Percentiles rank a stretch among this genome's conserved stretches.
phyloP scores from a whole-genome alignment of 202 grass and related monocot genomes.

The Carex sylvatica region DNA sequence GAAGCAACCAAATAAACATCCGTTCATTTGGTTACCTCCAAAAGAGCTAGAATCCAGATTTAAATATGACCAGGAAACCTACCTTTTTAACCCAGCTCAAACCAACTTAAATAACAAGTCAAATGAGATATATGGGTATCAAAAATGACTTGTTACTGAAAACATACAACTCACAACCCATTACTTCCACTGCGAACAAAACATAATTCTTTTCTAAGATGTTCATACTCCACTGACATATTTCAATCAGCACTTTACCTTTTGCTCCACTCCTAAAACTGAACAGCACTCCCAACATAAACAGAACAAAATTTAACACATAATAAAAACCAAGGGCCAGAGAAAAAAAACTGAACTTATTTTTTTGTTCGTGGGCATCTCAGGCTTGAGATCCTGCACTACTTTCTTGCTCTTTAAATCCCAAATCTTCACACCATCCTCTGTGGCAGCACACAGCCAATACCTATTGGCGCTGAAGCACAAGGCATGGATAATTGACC shows the following conservation, averaged over 20 bases:
- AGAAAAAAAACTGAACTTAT: conserved; percentile 39
- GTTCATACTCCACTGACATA: neutral
- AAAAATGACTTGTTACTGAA: neutral
- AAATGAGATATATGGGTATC: conserved; percentile 5
- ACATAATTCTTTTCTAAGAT: neutral
- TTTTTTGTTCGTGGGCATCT: conserved; percentile 41
- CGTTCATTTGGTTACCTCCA: neutral
- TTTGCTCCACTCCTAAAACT: neutral
- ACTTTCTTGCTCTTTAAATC: conserved; percentile 76
- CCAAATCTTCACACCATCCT: conserved; percentile 76
- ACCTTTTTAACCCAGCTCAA: neutral
- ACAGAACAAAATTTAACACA: neutral
- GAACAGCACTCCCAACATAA: neutral
- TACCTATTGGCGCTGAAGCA: conserved; percentile 84
- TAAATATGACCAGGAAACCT: neutral
- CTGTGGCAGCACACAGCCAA: conserved; percentile 62
- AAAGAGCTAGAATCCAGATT: conserved; percentile 25
- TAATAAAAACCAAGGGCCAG: neutral
- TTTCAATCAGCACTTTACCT: neutral
- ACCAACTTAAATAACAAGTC: conserved; percentile 4
- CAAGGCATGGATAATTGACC: conserved; percentile 61
- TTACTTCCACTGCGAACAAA: neutral
- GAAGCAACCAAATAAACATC: conserved; percentile 9
- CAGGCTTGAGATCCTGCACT: conserved; percentile 78
- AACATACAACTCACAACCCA: neutral